Base-by-base conservation (phyloP, 192 early-diverging fungal species). In the Coemansia sp. region DNA sequence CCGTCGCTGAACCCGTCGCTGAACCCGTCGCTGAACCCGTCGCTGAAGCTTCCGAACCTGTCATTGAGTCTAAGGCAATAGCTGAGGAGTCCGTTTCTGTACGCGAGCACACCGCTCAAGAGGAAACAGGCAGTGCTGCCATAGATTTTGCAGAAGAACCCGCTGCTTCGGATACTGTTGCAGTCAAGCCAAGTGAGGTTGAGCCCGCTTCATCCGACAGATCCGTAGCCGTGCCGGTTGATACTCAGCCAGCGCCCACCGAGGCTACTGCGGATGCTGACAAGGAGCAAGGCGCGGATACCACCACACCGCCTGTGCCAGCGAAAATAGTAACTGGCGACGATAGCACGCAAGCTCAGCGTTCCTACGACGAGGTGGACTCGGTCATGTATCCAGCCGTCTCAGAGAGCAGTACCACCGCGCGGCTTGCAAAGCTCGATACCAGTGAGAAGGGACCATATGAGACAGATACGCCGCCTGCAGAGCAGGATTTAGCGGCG, bases 281-380 rank as follows among this genome's bases (percentile, higher is more conserved):
- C 34, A 57, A 36, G 34, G 55, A 57, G 11, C 55, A 57, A 3
- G 34, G 55, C 55, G 55, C 55, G 9, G 55, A 57, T n/a, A 20
- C 17, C 4, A 19, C 3, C 2, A 35, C 34, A 5, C 29, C 14
- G 34, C 55, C 55, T 19, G 55, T 36, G 9, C 0, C 33, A 9
- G 19, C 6, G 8, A 25, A 14, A 25, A 17, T 56, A 7, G 38
- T 14, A 29, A 53, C 32, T 59, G 41, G 40, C 9, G 40, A 43
- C 29, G 54, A 29, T 29, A n/a, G 22, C 33, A 33, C 25, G 17
- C 55, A 32, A 15, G 55, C 14, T 36, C 55, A 57, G 33, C 55
- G 55, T 9, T 36, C 55, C 9, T 57, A 57, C 41, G 67, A 69
- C 20, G 67, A 69, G 43, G 67, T 69, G 19, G 67, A 69, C 14